Conservation (phyloP, 306 rosid species). For the Cucurbita argyrosperma region DNA sequence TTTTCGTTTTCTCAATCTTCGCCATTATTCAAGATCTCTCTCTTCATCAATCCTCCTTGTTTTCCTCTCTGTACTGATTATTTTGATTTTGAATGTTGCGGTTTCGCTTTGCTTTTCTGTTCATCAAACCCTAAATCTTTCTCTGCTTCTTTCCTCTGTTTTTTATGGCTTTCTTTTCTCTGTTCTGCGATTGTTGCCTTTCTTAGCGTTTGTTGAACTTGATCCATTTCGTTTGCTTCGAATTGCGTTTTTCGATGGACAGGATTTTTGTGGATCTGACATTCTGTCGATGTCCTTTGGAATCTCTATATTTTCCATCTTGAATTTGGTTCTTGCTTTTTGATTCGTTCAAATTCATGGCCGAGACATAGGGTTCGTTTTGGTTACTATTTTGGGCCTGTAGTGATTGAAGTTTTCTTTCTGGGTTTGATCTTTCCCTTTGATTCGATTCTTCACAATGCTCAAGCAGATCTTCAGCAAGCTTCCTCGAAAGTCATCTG, state of each 20-base stretch:
- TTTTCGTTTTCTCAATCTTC: neutral
- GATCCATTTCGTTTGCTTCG: neutral
- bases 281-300: constrained; percentile 21
- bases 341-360: constrained; percentile 17
- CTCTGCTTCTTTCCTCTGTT: neutral
- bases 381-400: constrained; percentile 2
- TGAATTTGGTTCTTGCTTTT: constrained; percentile 3
- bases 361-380: constrained; percentile 45
- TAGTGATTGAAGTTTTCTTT: neutral
- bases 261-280: constrained; percentile 23
- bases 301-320: constrained; percentile 19
- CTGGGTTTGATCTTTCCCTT: constrained; percentile 32
- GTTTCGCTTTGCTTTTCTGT: neutral
- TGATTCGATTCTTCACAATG: constrained; percentile 34
- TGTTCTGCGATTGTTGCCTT: neutral
- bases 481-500: constrained; percentile 69
- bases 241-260: neutral
- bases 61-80: neutral
- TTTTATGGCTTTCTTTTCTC: neutral
- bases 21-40: neutral
- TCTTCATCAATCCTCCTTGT: neutral
- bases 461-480: constrained; percentile 76
- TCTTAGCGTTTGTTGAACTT: neutral
- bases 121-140: constrained; percentile 3
- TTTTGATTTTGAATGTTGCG: neutral